Evolutionary conservation across 2,329 filamentous ascomycete genomes (phyloP).

Genomic region (Dactylellina drechsleri): DNA sequence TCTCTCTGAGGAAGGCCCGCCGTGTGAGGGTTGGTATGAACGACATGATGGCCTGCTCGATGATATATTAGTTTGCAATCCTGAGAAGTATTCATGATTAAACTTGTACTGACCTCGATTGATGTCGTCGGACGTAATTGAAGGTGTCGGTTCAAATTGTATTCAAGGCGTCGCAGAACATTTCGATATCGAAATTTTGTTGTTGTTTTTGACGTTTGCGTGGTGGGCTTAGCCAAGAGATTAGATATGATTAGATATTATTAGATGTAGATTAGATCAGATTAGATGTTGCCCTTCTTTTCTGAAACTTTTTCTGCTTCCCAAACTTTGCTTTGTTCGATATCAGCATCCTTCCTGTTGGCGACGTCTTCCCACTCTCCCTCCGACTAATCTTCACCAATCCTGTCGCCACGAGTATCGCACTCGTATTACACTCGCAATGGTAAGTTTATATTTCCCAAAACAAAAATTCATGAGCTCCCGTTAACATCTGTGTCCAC

Average conservation of each 20-base stretch:
- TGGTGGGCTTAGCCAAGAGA: conserved; percentile 33
- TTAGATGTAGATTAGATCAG: conserved; percentile 41
- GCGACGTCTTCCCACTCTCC: not conserved
- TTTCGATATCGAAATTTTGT: conserved; percentile 5
- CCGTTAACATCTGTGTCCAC: conserved; percentile 55
- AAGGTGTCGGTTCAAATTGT: conserved; percentile 9
- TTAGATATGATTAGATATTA: conserved; percentile 39
- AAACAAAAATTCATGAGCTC: not conserved
- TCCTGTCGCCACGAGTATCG: conserved; percentile 27
- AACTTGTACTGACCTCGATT: conserved; percentile 12
- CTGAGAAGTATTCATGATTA: no score
- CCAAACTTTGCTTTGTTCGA: conserved; percentile 5
- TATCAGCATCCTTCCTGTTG: not conserved
- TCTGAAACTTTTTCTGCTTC: conserved; percentile 35
- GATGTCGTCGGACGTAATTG: not conserved
- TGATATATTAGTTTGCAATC: not conserved
- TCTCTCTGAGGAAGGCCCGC: conserved; percentile 27
- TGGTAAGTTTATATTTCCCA: conserved; percentile 26
- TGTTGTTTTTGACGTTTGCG: conserved; percentile 30
- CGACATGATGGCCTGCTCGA: conserved; percentile 16
- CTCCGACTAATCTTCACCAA: not conserved
- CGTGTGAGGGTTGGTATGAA: conserved; percentile 43
- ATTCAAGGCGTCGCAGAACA: not conserved
- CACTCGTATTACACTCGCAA: conserved; percentile 27
- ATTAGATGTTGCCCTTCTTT: conserved; percentile 7